Evolutionary conservation across 225 moss, liverwort and hornwort genomes (phyloP), one percentile per base, ranked within the genome.

Genomic region (Bryum argenteum): DNA sequence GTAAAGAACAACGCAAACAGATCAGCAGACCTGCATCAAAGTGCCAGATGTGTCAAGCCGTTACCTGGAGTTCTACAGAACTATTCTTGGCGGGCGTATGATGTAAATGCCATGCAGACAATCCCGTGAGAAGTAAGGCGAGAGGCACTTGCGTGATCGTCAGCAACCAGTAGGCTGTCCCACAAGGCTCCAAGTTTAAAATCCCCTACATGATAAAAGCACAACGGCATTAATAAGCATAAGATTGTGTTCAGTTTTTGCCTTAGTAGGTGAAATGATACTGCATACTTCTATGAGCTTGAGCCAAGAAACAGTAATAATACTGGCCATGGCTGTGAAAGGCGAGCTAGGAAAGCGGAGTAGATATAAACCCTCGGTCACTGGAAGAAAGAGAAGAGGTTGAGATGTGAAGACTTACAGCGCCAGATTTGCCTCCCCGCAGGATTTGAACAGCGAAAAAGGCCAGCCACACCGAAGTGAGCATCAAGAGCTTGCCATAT

Each of bases 371-470:
- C 56, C n/a, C 22, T 38, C 52, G 41, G 41, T 63, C 54, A 26
- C 33, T 45, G 60, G 18, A 4, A 66, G 38, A 15, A 62, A 20
- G 8, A 50, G 52, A 26, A 61, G 59, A 66, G 37, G 22, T 65
- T 37, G 11, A 78, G 70, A 60, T 70, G 28, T 1, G 53, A 61
- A 11, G 54, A 48, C 74, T 76, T 76, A 91, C 88, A 81, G 73
- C 33, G 67, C 71, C 79, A 20, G 60, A 63, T 51, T 82, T 86
- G 18, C 84, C 87, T 41, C 85, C 89, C 45, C 91, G 77, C 11
- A 91, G 71, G 5, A 91, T 37, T 76, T 89, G 87, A 16, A 91
- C 69, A 0, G 76, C 81, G 12, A 87, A 89, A 69, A 87, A 91
- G 22, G 78, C 75, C n/a, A 82, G 18, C 91, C 91, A 91, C 12